Conservation (phyloP, 2,329 filamentous ascomycete genomes). For the Akanthomyces muscarius region DNA sequence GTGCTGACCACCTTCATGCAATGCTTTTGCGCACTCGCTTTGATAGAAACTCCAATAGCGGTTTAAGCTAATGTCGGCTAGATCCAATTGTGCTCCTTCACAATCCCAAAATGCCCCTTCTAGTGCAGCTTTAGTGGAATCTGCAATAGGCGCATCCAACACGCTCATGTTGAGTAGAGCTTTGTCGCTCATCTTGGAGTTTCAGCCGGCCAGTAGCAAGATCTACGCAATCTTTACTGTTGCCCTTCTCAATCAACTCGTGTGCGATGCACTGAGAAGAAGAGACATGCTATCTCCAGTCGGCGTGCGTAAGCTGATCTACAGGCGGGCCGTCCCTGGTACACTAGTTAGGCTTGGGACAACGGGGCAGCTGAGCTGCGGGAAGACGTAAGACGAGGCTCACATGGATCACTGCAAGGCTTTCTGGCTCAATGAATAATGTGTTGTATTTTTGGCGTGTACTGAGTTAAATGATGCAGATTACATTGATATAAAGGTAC, state of each 20-base stretch:
- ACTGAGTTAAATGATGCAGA: too few species aligned
- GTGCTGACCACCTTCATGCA: background rate
- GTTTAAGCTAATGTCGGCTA: background rate
- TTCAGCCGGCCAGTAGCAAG: background rate
- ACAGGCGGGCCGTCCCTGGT: background rate
- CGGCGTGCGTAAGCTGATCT: background rate
- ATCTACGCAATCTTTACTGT: background rate
- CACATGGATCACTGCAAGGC: background rate
- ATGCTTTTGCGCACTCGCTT: background rate
- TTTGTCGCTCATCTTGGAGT: background rate
- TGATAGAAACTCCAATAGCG: background rate
- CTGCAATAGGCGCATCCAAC: background rate
- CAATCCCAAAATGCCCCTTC: background rate
- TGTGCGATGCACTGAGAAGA: too few species aligned
- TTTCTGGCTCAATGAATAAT: too few species aligned
- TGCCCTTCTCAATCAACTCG: too few species aligned
- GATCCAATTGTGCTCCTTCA: background rate
- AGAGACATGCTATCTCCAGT: too few species aligned
- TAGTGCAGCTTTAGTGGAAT: background rate
- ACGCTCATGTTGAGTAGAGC: background rate
- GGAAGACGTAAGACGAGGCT: background rate
- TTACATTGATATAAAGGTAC: too few species aligned
- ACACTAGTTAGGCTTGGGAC: too few species aligned
- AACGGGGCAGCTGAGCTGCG: background rate
- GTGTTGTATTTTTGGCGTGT: too few species aligned